Conservation (phyloP, 2,329 filamentous ascomycete genomes). For the Fusarium nelsonii region DNA sequence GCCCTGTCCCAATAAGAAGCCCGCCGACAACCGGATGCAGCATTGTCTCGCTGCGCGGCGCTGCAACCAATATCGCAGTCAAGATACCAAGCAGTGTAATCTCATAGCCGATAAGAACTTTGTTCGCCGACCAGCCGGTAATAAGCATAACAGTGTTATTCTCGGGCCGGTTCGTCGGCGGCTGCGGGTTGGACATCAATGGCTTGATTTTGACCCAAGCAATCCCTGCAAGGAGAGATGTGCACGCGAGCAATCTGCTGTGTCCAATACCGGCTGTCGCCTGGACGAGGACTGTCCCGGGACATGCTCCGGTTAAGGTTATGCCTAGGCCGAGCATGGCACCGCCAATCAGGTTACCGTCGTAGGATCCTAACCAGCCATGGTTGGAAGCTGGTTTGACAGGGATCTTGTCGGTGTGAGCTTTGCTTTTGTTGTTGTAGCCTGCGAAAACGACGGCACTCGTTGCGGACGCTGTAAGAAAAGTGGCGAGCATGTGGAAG, state of each 20-base stretch:
- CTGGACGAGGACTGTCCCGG: slow-evolving; percentile 26
- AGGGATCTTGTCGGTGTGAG: not conserved
- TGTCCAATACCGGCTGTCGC: slow-evolving; percentile 11
- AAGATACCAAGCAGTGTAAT: slow-evolving; percentile 9
- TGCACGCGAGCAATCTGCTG: slow-evolving; percentile 15
- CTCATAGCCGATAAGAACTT: slow-evolving; percentile 16
- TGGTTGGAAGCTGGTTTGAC: slow-evolving; percentile 1
- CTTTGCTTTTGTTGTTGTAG: slow-evolving; percentile 8
- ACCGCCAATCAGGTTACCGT: slow-evolving; percentile 25
- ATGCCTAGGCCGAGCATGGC: slow-evolving; percentile 28
- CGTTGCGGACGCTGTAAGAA: slow-evolving; percentile 23
- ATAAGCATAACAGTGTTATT: slow-evolving; percentile 11
- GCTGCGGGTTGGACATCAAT: slow-evolving; percentile 9
- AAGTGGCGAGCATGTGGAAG: slow-evolving; percentile 28
- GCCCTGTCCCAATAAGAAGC: slow-evolving; percentile 6
- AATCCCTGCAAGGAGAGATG: slow-evolving; percentile 12
- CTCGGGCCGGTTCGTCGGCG: slow-evolving; percentile 16
- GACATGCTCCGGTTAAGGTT: slow-evolving; percentile 31
- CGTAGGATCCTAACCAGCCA: slow-evolving; percentile 13
- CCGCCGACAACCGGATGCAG: slow-evolving; percentile 23
- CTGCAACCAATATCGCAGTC: not conserved
- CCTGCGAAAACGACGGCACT: slow-evolving; percentile 15
- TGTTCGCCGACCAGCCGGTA: slow-evolving; percentile 8
- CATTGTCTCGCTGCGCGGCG: slow-evolving; percentile 16
- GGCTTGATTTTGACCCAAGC: slow-evolving; percentile 8